phyloP scores from a whole-genome alignment of 495 filamentous ascomycete genomes.

The Penicillium samsonianum region DNA sequence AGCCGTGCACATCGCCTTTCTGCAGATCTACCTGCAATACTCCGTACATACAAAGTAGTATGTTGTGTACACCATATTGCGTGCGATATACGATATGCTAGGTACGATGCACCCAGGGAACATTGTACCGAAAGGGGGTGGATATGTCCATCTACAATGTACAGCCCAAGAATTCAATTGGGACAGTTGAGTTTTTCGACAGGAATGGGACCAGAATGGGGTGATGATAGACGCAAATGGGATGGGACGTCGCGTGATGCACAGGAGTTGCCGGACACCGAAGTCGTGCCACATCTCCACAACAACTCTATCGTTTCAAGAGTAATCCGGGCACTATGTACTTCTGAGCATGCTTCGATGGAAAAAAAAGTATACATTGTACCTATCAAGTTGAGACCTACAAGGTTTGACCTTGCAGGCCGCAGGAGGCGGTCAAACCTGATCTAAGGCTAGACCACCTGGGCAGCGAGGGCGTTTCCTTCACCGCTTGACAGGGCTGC shows the following conservation, averaged over 20 bases:
- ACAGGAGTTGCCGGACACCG: slow-evolving; percentile 10
- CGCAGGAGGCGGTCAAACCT: slow-evolving; percentile 39
- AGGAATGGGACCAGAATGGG: slow-evolving; percentile 2
- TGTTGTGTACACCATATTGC: slow-evolving; percentile 15
- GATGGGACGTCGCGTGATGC: slow-evolving; percentile 12
- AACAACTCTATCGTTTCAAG: slow-evolving; percentile 8
- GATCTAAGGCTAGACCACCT: slow-evolving; percentile 12
- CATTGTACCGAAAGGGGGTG: neutral
- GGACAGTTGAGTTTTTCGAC: neutral
- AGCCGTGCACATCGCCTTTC: slow-evolving; percentile 21
- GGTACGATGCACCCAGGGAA: slow-evolving; percentile 3
- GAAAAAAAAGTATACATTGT: neutral
- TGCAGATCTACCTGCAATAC: slow-evolving; percentile 1
- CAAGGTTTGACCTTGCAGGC: slow-evolving; percentile 39
- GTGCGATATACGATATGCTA: slow-evolving; percentile 11
- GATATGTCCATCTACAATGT: neutral
- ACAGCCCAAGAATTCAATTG: slow-evolving; percentile 1
- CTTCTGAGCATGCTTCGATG: slow-evolving; percentile 6
- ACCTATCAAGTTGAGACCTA: slow-evolving; percentile 17
- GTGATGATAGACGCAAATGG: slow-evolving; percentile 2
- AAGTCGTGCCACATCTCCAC: slow-evolving; percentile 15
- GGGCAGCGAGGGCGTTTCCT: slow-evolving; percentile 14
- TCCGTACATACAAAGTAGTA: neutral
- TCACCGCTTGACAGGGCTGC: slow-evolving; percentile 32
- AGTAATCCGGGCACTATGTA: slow-evolving; percentile 7